Base-by-base conservation (phyloP, 139 green algal species). In the Micractinium sp. region DNA sequence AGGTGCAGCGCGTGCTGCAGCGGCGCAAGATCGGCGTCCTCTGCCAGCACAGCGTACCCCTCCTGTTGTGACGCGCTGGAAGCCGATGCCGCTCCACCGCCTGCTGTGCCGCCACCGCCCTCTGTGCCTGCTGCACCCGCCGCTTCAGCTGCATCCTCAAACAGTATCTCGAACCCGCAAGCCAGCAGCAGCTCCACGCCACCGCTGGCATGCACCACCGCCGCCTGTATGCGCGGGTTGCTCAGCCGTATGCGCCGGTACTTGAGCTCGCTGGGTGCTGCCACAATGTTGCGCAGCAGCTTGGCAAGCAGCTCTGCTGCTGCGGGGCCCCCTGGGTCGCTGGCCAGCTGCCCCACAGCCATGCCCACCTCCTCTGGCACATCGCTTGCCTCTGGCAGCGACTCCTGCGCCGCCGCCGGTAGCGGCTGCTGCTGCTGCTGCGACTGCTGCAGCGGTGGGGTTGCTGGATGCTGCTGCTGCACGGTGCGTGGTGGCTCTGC, bases 21-120 rank as follows among this genome's bases (percentile, higher is more conserved):
- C 12, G 91, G 90, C 85, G 90, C 89, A 47, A 97, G 80, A 63
- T 95, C 93, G 29, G 81, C 86, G 81, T 92, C 91, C 18, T 94
- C 92, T 35, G 96, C 89, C 23, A 94, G 89, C 35, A 96, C 85
- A 31, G 95, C 90, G 19, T 89, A 96, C 47, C 94, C 36, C 41
- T 69, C 79, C 23, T 61, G 39, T 38, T 22, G 15, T 35, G 20
- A 13, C 16, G 2, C 71, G 71, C 29, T 78, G 5, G 31, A 13
- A 33, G n/a, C 81, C 41, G 61, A 15, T 9, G 9, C 60, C 7
- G 56, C 33, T n/a, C 56, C 47, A 9, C 90, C 36, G 89, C 66
- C 38, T 93, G 91, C 47, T 91, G 92, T 92, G 95, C 92, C 35
- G 88, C 90, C 2, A 93, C 82, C 88, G 95, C 94, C 87, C 81